phyloP scores from a whole-genome alignment of 345 rosid genomes.

The Hypericum androsaemum region DNA sequence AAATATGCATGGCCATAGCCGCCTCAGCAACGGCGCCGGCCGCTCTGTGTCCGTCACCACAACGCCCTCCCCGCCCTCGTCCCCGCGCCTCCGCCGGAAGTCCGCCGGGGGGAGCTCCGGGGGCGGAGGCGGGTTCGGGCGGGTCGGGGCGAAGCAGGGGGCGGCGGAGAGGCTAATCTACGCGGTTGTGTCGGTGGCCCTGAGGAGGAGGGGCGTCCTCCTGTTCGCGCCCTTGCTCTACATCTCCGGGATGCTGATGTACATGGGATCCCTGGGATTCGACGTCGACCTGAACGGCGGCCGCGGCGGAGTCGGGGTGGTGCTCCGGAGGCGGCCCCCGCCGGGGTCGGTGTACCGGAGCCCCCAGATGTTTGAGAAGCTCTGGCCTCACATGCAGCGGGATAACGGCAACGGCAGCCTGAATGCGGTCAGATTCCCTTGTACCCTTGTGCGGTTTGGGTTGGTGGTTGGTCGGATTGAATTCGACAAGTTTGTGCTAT shows the following conservation, averaged over 20 bases:
- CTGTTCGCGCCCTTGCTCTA: slow-evolving; percentile 81
- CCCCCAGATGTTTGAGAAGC: slow-evolving; percentile 68
- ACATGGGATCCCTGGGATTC: slow-evolving; percentile 75
- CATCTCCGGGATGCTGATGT: slow-evolving; percentile 73
- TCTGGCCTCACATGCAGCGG: slow-evolving; percentile 73
- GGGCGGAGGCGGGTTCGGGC: slow-evolving; percentile 16
- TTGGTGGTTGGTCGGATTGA: slow-evolving; percentile 1
- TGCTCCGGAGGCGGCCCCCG: slow-evolving; percentile 44
- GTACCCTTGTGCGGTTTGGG: background rate
- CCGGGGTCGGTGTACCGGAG: slow-evolving; percentile 81
- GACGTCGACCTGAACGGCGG: slow-evolving; percentile 51
- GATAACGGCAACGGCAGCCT: slow-evolving; percentile 44
- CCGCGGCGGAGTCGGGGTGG: slow-evolving; percentile 27
- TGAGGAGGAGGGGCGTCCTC: slow-evolving; percentile 62
- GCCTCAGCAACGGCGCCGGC: slow-evolving; percentile 45
- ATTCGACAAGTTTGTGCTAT: background rate
- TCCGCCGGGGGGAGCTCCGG: slow-evolving; percentile 13
- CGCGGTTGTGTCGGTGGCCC: slow-evolving; percentile 47
- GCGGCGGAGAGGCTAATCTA: slow-evolving; percentile 43
- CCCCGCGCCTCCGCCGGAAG: slow-evolving; percentile 59
- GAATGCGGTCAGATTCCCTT: slow-evolving; percentile 36
- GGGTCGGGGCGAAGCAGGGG: slow-evolving; percentile 31
- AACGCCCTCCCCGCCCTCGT: slow-evolving; percentile 65
- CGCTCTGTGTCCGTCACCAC: slow-evolving; percentile 26
- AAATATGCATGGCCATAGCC: slow-evolving; percentile 76